Conservation (phyloP, 2,329 filamentous ascomycete genomes). For the Bipolaris sorokiniana region DNA sequence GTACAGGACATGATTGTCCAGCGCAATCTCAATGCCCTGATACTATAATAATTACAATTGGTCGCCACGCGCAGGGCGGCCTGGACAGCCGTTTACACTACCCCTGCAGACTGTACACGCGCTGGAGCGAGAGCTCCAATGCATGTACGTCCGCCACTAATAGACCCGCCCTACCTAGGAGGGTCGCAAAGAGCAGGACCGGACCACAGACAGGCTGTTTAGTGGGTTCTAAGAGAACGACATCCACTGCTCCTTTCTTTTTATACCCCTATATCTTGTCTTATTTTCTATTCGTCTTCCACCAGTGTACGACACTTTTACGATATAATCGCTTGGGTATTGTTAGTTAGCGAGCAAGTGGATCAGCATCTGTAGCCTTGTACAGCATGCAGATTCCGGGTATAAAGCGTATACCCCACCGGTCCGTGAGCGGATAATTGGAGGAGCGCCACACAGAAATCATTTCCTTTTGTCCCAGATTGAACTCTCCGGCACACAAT, state of each 20-base stretch:
- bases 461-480: slow-evolving; percentile 6
- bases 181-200: slow-evolving; percentile 1
- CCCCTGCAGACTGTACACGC: background rate
- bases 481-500: background rate
- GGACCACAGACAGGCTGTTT: slow-evolving; percentile 7
- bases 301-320: slow-evolving; percentile 30
- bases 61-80: slow-evolving; percentile 1
- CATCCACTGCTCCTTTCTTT: slow-evolving; percentile 24
- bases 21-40: slow-evolving; percentile 58
- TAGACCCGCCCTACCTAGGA: slow-evolving; percentile 4
- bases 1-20: slow-evolving; percentile 63
- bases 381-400: slow-evolving; percentile 4
- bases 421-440: slow-evolving; percentile 18
- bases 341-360: slow-evolving; percentile 15
- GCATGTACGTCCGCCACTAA: slow-evolving; percentile 6
- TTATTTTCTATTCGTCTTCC: slow-evolving; percentile 20
- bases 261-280: slow-evolving; percentile 41
- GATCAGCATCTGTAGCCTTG: slow-evolving; percentile 16
- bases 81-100: background rate
- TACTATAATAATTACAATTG: slow-evolving; percentile 42
- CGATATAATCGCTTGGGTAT: slow-evolving; percentile 22
- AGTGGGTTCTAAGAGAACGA: slow-evolving; percentile 13
- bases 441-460: slow-evolving; percentile 7
- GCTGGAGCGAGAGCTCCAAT: slow-evolving; percentile 1
- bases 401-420: slow-evolving; percentile 1